A percentile compares a stretch with the other conserved stretches of the same genome.
Evolutionary conservation across 768 basidiomycete genomes (phyloP).

Genomic region (Tylopilus rubrobrunneus): DNA sequence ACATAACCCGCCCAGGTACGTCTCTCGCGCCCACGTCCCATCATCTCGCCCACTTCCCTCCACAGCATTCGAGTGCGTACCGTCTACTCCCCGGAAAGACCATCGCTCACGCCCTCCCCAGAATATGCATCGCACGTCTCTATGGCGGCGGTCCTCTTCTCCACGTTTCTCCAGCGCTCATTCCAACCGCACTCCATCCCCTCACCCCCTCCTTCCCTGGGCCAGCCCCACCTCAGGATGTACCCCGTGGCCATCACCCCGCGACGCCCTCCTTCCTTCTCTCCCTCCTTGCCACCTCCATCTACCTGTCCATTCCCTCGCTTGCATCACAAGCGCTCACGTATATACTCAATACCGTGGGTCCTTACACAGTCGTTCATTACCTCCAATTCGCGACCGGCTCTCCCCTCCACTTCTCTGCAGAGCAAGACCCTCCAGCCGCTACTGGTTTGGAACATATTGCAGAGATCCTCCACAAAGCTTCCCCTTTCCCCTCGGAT

Average conservation of each 20-base stretch:
- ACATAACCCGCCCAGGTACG: conserved; percentile 84
- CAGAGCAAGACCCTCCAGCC: conserved; percentile 47
- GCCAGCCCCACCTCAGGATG: conserved; percentile 18
- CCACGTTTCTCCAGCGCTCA: conserved; percentile 57
- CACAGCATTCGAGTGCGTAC: conserved; percentile 82
- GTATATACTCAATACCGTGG: conserved; percentile 66
- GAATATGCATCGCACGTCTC: conserved; percentile 80
- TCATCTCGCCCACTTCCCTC: conserved; percentile 8
- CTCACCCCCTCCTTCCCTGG: conserved; percentile 63
- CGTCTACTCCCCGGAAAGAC: not conserved
- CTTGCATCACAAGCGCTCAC: conserved; percentile 73
- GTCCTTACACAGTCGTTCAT: conserved; percentile 68
- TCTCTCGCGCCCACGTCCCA: conserved; percentile 5
- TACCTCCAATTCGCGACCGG: conserved; percentile 86
- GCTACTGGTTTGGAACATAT: conserved; percentile 71
- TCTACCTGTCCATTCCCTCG: conserved; percentile 80
- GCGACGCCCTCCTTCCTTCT: conserved; percentile 79
- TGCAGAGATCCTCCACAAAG: conserved; percentile 46
- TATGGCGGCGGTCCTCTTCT: conserved; percentile 84
- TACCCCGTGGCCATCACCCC: conserved; percentile 59
- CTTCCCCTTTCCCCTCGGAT: conserved; percentile 11
- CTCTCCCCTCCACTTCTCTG: conserved; percentile 46
- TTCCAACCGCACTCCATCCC: conserved; percentile 64
- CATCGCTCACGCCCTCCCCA: conserved; percentile 30
- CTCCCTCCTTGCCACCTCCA: conserved; percentile 81